Base-by-base conservation (phyloP, 2,329 filamentous ascomycete genomes). In the Penicillium sp. region DNA sequence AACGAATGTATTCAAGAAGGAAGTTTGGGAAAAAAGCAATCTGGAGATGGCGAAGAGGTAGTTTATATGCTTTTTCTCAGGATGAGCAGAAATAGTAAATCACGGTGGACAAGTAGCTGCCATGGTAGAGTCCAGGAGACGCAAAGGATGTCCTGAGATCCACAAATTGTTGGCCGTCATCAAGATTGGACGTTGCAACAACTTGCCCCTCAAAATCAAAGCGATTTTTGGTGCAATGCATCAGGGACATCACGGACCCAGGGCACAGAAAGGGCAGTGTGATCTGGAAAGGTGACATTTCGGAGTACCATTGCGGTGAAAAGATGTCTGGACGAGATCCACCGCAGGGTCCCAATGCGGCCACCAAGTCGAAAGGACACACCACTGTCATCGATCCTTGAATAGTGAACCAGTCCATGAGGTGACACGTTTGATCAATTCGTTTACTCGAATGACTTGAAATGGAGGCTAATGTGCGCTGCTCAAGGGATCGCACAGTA, bases 201-300 rank as follows among this genome's bases (percentile, higher is more conserved):
- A 25, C 9, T 24, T 39, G 58, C 49, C 54, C 51, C 47, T 55
- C 55, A 60, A 48, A 53, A 13, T 13, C 18, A 52, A 39, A 60
- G 49, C 54, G 33, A 57, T 54, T 46, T 26, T 46, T 53, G 49
- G 38, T 51, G 38, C 35, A 42, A 26, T 28, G 54, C 45, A 49
- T 48, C 42, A 40, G 29, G 39, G 36, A 47, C 45, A 50, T 13
- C 36, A 33, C 43, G 49, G 37, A 39, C 43, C 54, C 52, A 57
- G 48, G 51, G 55, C 50, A 39, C 53, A 36, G 29, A 48, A 39
- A 25, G 40, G 49, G 45, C 41, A 29, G 48, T 48, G 9, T 27
- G 8, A 39, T 50, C 58, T 54, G 58, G 50, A 51, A 58, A 56
- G 60, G 64, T 65, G 49, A 64, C 63, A 63, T 61, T 41, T 36